A percentile compares a stretch with the other conserved stretches of the same genome.
phyloP scores from a whole-genome alignment of 495 filamentous ascomycete genomes.

The Neurospora africana region DNA sequence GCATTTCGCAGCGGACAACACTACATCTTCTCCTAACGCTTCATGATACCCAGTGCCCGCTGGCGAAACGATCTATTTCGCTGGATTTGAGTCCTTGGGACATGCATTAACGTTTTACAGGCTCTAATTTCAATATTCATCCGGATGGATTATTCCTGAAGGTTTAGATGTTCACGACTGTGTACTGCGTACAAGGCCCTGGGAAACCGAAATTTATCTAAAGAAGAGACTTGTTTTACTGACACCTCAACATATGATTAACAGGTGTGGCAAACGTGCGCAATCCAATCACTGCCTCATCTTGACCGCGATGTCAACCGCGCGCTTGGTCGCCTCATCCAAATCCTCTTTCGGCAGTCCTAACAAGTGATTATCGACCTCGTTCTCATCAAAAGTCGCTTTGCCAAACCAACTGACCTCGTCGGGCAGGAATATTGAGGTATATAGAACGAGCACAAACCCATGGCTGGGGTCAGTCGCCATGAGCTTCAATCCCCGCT shows the following conservation, averaged over 20 bases:
- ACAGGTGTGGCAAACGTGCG: not conserved
- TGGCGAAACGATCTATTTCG: not conserved
- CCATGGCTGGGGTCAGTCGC: slow-evolving; percentile 32
- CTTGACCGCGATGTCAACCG: slow-evolving; percentile 21
- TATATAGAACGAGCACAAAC: slow-evolving; percentile 44
- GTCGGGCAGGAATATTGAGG: slow-evolving; percentile 39
- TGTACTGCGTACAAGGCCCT: not conserved
- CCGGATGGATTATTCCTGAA: not conserved
- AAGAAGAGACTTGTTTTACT: not conserved
- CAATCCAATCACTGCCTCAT: not conserved
- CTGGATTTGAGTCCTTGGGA: not conserved
- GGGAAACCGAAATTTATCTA: not conserved
- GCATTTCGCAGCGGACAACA: not conserved
- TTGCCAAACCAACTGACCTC: slow-evolving; percentile 17
- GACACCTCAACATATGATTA: not conserved
- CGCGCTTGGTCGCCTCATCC: slow-evolving; percentile 41
- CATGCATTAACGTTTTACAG: not conserved
- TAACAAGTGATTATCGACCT: slow-evolving; percentile 38
- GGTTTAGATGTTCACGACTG: not conserved
- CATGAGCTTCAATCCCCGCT: slow-evolving; percentile 29
- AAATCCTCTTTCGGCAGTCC: slow-evolving; percentile 49
- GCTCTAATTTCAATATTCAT: not conserved
- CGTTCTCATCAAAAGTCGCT: slow-evolving; percentile 21
- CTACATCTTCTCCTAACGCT: not conserved
- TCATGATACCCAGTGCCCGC: too few relatives aligned